phyloP scores from a whole-genome alignment of 768 basidiomycete genomes.

The Erythrobasidium yunnanense region DNA sequence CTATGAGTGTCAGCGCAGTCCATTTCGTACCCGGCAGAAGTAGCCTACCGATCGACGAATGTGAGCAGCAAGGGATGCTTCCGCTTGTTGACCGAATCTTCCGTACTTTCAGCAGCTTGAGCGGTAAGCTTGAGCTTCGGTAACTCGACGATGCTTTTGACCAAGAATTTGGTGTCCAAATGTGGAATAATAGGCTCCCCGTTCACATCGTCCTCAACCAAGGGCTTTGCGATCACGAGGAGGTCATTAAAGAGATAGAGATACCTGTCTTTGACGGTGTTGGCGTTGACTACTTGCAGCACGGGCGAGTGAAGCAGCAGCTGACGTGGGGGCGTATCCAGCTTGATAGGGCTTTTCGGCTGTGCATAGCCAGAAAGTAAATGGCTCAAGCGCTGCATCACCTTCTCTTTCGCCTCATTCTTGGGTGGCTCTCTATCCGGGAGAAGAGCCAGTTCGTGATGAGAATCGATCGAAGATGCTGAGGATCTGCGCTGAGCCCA shows the following conservation, averaged over 20 bases:
- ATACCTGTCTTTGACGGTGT: constrained; percentile 90
- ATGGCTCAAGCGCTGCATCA: constrained; percentile 13
- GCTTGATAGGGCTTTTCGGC: constrained; percentile 47
- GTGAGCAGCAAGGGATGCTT: constrained; percentile 54
- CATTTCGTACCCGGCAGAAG: background rate
- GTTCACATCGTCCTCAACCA: constrained; percentile 50
- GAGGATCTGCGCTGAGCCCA: no score
- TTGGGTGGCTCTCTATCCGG: constrained; percentile 1
- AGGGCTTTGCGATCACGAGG: constrained; percentile 81
- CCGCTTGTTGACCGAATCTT: constrained; percentile 35
- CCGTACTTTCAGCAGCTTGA: constrained; percentile 33
- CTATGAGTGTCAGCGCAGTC: background rate
- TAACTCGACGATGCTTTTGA: constrained; percentile 80
- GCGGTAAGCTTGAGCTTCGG: constrained; percentile 40
- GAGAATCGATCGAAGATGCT: no score
- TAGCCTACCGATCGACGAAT: constrained; percentile 57
- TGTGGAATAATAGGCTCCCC: constrained; percentile 49
- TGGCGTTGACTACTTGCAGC: constrained; percentile 82
- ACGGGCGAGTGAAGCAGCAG: constrained; percentile 73
- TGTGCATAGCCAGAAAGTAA: constrained; percentile 24
- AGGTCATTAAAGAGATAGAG: constrained; percentile 96
- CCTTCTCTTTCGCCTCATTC: constrained; percentile 10
- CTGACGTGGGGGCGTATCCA: constrained; percentile 79
- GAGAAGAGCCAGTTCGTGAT: no score
- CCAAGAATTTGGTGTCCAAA: constrained; percentile 64